Percentiles rank a stretch among this genome's conserved stretches.
Conservation (phyloP, 257 asterid genomes). For the Linaria vulgaris region DNA sequence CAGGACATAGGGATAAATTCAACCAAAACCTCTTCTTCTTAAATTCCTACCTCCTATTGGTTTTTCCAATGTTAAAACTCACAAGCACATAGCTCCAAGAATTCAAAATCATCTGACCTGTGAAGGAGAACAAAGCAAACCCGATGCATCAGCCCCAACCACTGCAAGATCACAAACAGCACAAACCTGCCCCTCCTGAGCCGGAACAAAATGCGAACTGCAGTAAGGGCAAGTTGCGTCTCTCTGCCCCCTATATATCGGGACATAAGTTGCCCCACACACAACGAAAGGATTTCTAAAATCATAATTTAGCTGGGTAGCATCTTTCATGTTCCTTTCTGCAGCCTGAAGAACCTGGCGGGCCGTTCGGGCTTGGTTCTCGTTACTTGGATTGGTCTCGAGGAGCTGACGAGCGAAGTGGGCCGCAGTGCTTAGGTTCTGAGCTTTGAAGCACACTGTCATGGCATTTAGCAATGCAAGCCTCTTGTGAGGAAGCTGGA, state of each 20-base stretch:
- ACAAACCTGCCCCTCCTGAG: constrained; percentile 76
- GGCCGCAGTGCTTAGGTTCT: constrained; percentile 70
- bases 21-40: constrained; percentile 10
- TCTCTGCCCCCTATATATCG: constrained; percentile 85
- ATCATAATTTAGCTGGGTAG: constrained; percentile 66
- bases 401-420: constrained; percentile 73
- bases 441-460: constrained; percentile 64
- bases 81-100: neutral
- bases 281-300: constrained; percentile 85
- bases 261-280: constrained; percentile 85
- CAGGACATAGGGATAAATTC: constrained; percentile 29
- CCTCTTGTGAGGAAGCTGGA: constrained; percentile 71
- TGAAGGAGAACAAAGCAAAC: constrained; percentile 60
- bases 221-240: constrained; percentile 82
- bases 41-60: constrained; percentile 25
- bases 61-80: constrained; percentile 6
- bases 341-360: constrained; percentile 75
- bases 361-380: constrained; percentile 54
- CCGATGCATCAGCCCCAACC: constrained; percentile 58
- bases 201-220: constrained; percentile 58
- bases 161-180: constrained; percentile 73
- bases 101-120: constrained; percentile 41
- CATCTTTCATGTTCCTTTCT: constrained; percentile 71
- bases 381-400: constrained; percentile 69
- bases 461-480: constrained; percentile 72